These are phyloP conservation scores for Mycosarcoma maydis DNA, from an alignment of 1,284 basidiomycete genomes.

Conservation along the genomic window DNA sequence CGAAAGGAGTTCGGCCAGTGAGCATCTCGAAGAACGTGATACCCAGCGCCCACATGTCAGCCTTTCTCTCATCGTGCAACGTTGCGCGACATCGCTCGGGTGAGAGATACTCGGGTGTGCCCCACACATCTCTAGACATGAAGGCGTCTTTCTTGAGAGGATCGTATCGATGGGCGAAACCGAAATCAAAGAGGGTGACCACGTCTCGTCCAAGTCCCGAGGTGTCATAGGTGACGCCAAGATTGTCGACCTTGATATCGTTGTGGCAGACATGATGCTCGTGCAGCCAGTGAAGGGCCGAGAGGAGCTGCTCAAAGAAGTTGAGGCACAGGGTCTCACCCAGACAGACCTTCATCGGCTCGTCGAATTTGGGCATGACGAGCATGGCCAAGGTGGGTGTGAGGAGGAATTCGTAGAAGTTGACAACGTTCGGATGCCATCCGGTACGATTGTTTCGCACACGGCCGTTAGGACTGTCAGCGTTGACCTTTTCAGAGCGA, in stretches of 20 bases:
- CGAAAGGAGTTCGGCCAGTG: slow-evolving; percentile 57
- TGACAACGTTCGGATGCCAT: slow-evolving; percentile 52
- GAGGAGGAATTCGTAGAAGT: slow-evolving; percentile 51
- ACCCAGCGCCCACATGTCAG: slow-evolving; percentile 59
- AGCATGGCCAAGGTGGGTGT: slow-evolving; percentile 50
- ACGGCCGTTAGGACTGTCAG: slow-evolving; percentile 33
- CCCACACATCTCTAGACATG: slow-evolving; percentile 45
- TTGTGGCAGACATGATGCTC: slow-evolving; percentile 51
- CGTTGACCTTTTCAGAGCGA: slow-evolving; percentile 29
- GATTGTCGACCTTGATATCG: slow-evolving; percentile 61
- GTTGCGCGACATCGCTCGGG: slow-evolving; percentile 50
- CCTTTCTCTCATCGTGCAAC: slow-evolving; percentile 52
- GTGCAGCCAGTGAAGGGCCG: slow-evolving; percentile 56
- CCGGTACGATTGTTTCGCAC: slow-evolving; percentile 36
- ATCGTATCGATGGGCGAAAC: slow-evolving; percentile 57
- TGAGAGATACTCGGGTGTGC: slow-evolving; percentile 57
- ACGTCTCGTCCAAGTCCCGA: slow-evolving; percentile 27
- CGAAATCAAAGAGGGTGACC: slow-evolving; percentile 51
- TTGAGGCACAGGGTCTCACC: slow-evolving; percentile 39
- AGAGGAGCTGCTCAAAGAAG: slow-evolving; percentile 53
- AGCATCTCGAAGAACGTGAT: slow-evolving; percentile 62
- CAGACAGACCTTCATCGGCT: slow-evolving; percentile 57
- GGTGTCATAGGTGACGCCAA: slow-evolving; percentile 46
- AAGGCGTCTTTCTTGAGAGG: slow-evolving; percentile 33
- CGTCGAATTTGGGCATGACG: slow-evolving; percentile 55